phyloP scores from a whole-genome alignment of 768 basidiomycete genomes.

The Trametes cubensis region DNA sequence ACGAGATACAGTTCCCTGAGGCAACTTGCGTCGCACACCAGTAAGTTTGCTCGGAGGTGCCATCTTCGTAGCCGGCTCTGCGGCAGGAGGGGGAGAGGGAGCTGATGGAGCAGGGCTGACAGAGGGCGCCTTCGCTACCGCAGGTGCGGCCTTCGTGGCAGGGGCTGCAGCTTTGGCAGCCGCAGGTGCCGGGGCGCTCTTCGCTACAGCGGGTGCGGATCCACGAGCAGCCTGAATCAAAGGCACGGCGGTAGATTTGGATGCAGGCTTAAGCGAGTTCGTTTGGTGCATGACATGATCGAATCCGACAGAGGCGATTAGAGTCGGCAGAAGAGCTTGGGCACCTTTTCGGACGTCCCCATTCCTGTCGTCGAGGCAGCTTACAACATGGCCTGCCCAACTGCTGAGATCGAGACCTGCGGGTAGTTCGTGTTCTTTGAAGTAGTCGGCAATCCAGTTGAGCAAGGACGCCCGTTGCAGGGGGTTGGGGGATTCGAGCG shows the following conservation, averaged over 20 bases:
- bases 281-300: constrained; percentile 88
- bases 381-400: constrained; percentile 67
- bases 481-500: constrained; percentile 86
- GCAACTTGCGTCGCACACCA: constrained; percentile 74
- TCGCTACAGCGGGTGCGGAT: constrained; percentile 40
- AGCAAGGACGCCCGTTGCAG: constrained; percentile 79
- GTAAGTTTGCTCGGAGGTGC: constrained; percentile 50
- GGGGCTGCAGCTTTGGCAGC: constrained; percentile 26
- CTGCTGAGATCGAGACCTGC: constrained; percentile 66
- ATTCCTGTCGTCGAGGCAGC: constrained; percentile 88
- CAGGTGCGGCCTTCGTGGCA: constrained; percentile 26
- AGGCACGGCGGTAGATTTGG: constrained; percentile 78
- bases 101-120: constrained; percentile 50
- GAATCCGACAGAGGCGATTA: constrained; percentile 78
- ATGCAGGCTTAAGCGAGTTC: constrained; percentile 87
- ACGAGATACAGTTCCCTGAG: constrained; percentile 53
- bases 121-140: constrained; percentile 28
- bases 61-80: constrained; percentile 39
- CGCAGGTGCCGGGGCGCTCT: constrained; percentile 30
- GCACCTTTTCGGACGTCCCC: constrained; percentile 92
- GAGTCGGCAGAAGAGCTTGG: constrained; percentile 72
- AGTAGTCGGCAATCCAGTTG: constrained; percentile 79
- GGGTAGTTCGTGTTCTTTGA: constrained; percentile 62
- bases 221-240: constrained; percentile 84
- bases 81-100: constrained; percentile 40